Percentiles rank a stretch among this genome's conserved stretches.
These are phyloP conservation scores for Irpex rosettiformis DNA, from an alignment of 1,284 basidiomycete genomes.

Conservation along the genomic window DNA sequence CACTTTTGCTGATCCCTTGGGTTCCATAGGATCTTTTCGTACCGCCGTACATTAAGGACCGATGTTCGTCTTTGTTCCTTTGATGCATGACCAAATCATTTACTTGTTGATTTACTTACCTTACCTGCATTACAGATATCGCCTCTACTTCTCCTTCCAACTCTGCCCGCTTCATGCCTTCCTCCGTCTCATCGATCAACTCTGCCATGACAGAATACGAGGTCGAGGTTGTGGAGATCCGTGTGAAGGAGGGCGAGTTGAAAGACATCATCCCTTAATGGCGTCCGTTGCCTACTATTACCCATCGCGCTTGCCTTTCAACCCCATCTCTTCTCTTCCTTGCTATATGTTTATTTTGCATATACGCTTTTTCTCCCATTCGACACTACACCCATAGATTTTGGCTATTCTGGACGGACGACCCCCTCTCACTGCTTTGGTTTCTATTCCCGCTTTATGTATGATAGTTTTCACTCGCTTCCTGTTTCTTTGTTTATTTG, in stretches of 20 bases:
- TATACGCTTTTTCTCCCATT: background rate
- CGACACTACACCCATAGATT: background rate
- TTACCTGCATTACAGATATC: constrained; percentile 47
- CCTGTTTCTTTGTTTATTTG: background rate
- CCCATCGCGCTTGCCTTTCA: background rate
- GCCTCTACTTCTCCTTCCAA: constrained; percentile 78
- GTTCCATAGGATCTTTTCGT: constrained; percentile 68
- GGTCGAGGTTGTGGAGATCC: constrained; percentile 81
- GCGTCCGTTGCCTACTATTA: no score
- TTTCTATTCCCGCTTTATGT: background rate
- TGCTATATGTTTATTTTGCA: background rate
- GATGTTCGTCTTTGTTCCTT: constrained; percentile 55
- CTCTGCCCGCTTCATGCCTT: constrained; percentile 59
- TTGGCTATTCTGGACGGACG: background rate
- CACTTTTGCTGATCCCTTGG: constrained; percentile 9
- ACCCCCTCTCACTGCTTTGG: background rate
- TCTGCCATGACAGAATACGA: constrained; percentile 67
- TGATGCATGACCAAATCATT: constrained; percentile 11
- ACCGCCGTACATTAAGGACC: constrained; percentile 81
- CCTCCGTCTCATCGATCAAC: constrained; percentile 63
- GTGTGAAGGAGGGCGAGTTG: constrained; percentile 72
- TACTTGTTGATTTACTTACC: constrained; percentile 11
- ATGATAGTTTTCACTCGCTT: background rate
- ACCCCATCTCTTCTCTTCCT: background rate
- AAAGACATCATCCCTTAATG: constrained; percentile 67